Percentiles rank a stretch among this genome's conserved stretches.
Conservation (phyloP, 768 basidiomycete species). For the Suillus luteus region DNA sequence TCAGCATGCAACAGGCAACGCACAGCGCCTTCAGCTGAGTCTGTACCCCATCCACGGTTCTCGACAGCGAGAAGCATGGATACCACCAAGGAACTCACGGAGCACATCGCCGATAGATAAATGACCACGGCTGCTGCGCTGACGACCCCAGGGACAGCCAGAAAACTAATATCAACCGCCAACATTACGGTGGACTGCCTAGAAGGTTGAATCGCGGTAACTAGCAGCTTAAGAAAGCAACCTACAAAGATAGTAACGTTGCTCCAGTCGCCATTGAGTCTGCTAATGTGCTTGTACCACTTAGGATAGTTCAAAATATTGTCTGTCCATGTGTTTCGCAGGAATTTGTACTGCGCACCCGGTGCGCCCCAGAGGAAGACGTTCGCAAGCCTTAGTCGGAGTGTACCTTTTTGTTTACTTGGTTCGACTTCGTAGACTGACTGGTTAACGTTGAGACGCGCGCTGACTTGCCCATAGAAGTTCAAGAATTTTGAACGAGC, state of each 20-base stretch:
- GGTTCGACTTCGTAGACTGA: constrained; percentile 22
- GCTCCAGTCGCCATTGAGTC: constrained; percentile 11
- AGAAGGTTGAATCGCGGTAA: not conserved
- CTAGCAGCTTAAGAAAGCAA: not conserved
- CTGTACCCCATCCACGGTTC: constrained; percentile 31
- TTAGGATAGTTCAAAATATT: constrained; percentile 9
- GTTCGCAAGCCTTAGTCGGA: not conserved
- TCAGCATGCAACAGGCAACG: constrained; percentile 9
- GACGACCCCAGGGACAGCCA: constrained; percentile 48
- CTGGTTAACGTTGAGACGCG: constrained; percentile 33
- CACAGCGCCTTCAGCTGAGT: constrained; percentile 33
- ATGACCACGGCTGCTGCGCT: constrained; percentile 28
- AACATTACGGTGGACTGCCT: constrained; percentile 49
- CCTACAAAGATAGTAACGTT: constrained; percentile 11
- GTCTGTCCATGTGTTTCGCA: constrained; percentile 2
- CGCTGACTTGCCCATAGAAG: constrained; percentile 38
- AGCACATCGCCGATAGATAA: constrained; percentile 39
- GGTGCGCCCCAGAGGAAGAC: constrained; percentile 1
- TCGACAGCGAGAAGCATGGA: constrained; percentile 39
- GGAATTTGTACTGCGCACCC: constrained; percentile 2
- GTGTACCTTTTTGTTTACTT: constrained; percentile 20
- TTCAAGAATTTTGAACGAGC: constrained; percentile 36
- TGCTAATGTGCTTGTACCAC: constrained; percentile 11
- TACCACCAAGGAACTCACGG: constrained; percentile 37
- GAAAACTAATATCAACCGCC: constrained; percentile 52